phyloP scores from a whole-genome alignment of 768 basidiomycete genomes.

The Erythrobasidium yunnanense region DNA sequence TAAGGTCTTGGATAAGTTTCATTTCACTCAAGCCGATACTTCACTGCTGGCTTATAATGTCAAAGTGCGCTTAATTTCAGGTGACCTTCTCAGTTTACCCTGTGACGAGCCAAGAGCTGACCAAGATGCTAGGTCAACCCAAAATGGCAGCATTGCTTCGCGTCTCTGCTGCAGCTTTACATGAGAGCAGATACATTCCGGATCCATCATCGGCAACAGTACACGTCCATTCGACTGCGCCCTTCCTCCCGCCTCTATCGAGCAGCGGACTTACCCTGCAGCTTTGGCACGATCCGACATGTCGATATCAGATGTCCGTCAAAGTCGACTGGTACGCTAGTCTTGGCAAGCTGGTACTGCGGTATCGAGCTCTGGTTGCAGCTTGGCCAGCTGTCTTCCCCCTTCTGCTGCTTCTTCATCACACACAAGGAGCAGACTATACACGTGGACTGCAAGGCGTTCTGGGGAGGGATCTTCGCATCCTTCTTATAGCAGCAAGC shows the following conservation, averaged over 20 bases:
- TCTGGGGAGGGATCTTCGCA: too few species aligned
- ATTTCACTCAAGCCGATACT: not conserved
- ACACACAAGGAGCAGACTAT: too few species aligned
- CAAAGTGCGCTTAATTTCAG: not conserved
- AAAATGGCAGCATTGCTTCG: not conserved
- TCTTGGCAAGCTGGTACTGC: constrained; percentile 56
- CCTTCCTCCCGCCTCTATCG: not conserved
- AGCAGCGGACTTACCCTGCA: not conserved
- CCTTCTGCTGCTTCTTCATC: constrained; percentile 51
- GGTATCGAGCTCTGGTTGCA: constrained; percentile 63
- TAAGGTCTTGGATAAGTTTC: not conserved
- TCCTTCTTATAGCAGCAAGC: too few species aligned
- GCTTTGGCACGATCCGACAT: constrained; percentile 16
- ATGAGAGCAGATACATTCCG: not conserved
- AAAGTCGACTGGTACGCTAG: constrained; percentile 59
- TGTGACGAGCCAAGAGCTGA: not conserved
- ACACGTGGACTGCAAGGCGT: too few species aligned
- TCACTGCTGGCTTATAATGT: constrained; percentile 11
- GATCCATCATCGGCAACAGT: constrained; percentile 1
- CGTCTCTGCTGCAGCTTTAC: not conserved
- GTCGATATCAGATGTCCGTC: not conserved
- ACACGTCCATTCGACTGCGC: constrained; percentile 16
- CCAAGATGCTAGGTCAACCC: not conserved
- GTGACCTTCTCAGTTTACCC: too few species aligned
- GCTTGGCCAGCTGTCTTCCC: constrained; percentile 58